phyloP scores from a whole-genome alignment of 2,329 filamentous ascomycete genomes.

The Pezicula neosporulosa region DNA sequence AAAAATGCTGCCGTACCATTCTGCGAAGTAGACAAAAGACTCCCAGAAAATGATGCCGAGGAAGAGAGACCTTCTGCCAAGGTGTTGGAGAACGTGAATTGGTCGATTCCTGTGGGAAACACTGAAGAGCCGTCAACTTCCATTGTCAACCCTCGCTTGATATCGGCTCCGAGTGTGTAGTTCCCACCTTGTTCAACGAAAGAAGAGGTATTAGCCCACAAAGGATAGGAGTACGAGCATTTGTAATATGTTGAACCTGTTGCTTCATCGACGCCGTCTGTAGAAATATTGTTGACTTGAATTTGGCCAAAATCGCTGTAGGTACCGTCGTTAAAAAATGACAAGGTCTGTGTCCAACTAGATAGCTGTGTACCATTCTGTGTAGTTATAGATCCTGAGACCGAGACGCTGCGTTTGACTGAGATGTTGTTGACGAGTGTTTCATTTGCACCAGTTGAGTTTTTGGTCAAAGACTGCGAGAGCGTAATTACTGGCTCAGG shows the following conservation, averaged over 20 bases:
- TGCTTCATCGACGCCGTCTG: slow-evolving; percentile 42
- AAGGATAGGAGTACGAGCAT: slow-evolving; percentile 54
- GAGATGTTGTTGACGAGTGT: slow-evolving; percentile 56
- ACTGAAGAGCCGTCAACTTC: slow-evolving; percentile 40
- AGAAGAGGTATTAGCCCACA: slow-evolving; percentile 53
- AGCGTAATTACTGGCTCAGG: slow-evolving; percentile 44
- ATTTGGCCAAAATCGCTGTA: slow-evolving; percentile 51
- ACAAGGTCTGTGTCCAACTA: slow-evolving; percentile 57
- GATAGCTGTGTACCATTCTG: slow-evolving; percentile 38
- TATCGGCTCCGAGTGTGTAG: slow-evolving; percentile 43
- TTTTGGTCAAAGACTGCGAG: slow-evolving; percentile 43
- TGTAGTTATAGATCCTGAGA: slow-evolving; percentile 49
- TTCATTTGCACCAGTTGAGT: slow-evolving; percentile 51
- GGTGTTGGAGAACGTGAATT: slow-evolving; percentile 38
- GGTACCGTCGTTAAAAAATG: slow-evolving; percentile 51
- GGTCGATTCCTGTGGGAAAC: slow-evolving; percentile 59
- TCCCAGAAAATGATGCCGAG: slow-evolving; percentile 29
- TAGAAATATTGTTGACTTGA: slow-evolving; percentile 49
- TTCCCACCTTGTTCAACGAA: slow-evolving; percentile 37
- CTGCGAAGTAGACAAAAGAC: slow-evolving; percentile 46
- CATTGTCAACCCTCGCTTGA: slow-evolving; percentile 46
- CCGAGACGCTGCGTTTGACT: slow-evolving; percentile 50
- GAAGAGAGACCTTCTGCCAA: slow-evolving; percentile 11
- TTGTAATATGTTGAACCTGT: slow-evolving; percentile 24
- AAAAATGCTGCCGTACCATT: slow-evolving; percentile 56